These are phyloP conservation scores for Rubroboletus pulcherrimus DNA, from an alignment of 768 basidiomycete species.

Conservation along the genomic window DNA sequence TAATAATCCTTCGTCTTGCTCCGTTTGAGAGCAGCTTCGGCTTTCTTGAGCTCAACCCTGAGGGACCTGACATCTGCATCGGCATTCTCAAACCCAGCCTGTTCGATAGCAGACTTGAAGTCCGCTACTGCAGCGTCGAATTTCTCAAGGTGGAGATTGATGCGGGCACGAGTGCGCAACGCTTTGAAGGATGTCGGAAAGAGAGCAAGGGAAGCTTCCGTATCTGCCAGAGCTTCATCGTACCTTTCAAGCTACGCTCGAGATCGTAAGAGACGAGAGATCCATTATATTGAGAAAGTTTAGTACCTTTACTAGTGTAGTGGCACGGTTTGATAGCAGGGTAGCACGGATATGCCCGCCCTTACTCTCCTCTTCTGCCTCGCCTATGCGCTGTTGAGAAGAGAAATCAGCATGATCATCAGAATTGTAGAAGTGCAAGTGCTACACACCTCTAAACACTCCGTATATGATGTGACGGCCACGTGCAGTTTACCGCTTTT, in stretches of 20 bases:
- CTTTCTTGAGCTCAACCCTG: conserved; percentile 68
- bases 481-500: conserved; percentile 56
- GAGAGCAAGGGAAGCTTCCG: conserved; percentile 61
- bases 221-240: conserved; percentile 69
- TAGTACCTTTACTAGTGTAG: conserved; percentile 68
- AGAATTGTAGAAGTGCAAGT: background rate
- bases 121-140: conserved; percentile 70
- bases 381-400: conserved; percentile 56
- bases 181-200: conserved; percentile 76
- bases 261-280: conserved; percentile 6
- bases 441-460: conserved; percentile 59
- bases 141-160: conserved; percentile 68
- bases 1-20: conserved; percentile 92
- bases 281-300: background rate
- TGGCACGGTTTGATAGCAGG: conserved; percentile 79
- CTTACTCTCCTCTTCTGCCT: conserved; percentile 63
- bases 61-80: conserved; percentile 63
- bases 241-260: conserved; percentile 53
- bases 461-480: conserved; percentile 66
- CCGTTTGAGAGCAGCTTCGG: conserved; percentile 76
- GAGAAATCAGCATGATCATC: background rate
- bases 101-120: conserved; percentile 77
- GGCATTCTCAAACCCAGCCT: conserved; percentile 59
- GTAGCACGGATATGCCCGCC: conserved; percentile 82
- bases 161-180: conserved; percentile 79